Base-by-base conservation (phyloP, 805 yeast genomes). In the Priceomyces haplophilus region DNA sequence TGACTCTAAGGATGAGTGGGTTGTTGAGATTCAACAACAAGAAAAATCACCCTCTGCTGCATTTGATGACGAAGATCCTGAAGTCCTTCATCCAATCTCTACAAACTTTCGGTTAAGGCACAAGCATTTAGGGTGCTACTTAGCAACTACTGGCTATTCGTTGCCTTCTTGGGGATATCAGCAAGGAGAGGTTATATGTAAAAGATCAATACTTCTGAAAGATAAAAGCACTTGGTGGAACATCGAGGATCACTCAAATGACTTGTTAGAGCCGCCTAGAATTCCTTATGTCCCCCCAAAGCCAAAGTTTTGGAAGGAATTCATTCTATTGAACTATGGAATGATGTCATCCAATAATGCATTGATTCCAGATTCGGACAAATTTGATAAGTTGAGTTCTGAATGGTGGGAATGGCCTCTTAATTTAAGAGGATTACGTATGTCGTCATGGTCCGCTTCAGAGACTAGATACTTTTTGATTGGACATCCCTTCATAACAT, bases 271-370 rank as follows among this genome's bases (percentile, higher is more conserved):
- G 11, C 40, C 37, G 3, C 76, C 73, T 3, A 42, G 50, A 4
- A 51, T 44, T 2, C 40, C 41, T 7, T 70, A 68, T 43, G 64
- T 65, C 36, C 60, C 75, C 1, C 76, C 76, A 4, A 59, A 55
- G 32, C 71, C 75, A 10, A 58, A 55, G 30, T 85, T 86, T 62
- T 73, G 85, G 73, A 82, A 83, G 46, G 93, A 86, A 63, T 86
- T 86, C 49, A 61, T 85, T 30, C 79, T 83, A 54, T 70, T 84
- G 48, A 86, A 86, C 58, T 79, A 83, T 57, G 93, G 91, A 1
- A 86, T 86, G 95, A 85, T 85, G 81, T 86, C 91, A 6, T 82
- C 91, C 10, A 86, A 86, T 59, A 86, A 84, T 54, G 95, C 91
- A 0, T 71, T 86, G 53, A 76, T 86, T 23, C 91, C 93, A 7